Evolutionary conservation across 805 yeast genomes (phyloP).

Genomic region (Myxozyma vanderwaltii): DNA sequence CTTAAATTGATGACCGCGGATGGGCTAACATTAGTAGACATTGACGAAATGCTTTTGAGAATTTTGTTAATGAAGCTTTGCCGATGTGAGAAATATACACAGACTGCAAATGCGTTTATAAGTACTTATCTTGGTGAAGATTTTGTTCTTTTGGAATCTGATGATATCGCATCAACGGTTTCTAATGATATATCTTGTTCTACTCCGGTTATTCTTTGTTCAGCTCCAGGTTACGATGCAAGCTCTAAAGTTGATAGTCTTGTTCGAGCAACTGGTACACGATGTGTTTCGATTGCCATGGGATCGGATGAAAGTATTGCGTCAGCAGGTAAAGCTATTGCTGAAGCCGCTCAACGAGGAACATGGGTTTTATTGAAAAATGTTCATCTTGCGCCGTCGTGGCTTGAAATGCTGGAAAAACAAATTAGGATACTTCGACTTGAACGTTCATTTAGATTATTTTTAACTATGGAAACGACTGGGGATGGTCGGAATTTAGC

Average conservation of each 20-base stretch:
- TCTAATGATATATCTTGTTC: constrained; percentile 22
- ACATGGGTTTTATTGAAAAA: constrained; percentile 80
- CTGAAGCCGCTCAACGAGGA: constrained; percentile 51
- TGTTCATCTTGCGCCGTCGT: constrained; percentile 66
- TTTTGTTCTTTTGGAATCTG: constrained; percentile 1
- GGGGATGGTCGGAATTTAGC: constrained; percentile 47
- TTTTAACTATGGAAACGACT: constrained; percentile 63
- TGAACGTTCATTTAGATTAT: constrained; percentile 52
- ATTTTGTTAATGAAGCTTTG: constrained; percentile 22
- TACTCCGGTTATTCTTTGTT: constrained; percentile 55
- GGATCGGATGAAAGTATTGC: constrained; percentile 70
- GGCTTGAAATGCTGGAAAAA: constrained; percentile 62
- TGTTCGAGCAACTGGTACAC: constrained; percentile 43
- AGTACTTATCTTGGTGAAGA: constrained; percentile 6
- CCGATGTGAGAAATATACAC: constrained; percentile 26
- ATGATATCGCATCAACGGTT: constrained; percentile 31
- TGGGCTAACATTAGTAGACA: constrained; percentile 10
- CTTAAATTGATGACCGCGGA: too few species aligned
- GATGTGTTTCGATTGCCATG: constrained; percentile 57
- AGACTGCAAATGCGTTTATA: constrained; percentile 11
- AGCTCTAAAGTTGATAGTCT: constrained; percentile 53
- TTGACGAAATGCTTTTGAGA: constrained; percentile 16
- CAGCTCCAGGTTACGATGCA: constrained; percentile 69
- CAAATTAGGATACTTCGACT: constrained; percentile 44
- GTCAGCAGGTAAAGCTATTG: constrained; percentile 58